Percentiles rank a stretch among this genome's conserved stretches.
These are phyloP conservation scores for Aspergillus sp. DNA, from an alignment of 2,329 filamentous ascomycete genomes.

Conservation along the genomic window DNA sequence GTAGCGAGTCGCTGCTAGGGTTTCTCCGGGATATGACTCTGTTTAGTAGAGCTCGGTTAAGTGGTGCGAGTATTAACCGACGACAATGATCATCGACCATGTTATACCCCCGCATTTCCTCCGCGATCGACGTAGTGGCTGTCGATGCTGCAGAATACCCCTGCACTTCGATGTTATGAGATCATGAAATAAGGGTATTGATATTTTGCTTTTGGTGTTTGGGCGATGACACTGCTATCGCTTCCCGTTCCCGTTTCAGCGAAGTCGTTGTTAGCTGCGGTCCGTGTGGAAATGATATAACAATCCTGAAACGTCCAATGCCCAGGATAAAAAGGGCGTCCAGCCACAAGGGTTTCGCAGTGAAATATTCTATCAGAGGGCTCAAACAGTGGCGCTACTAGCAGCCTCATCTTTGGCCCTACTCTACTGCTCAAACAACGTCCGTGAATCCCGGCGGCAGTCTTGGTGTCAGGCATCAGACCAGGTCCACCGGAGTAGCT, in stretches of 20 bases:
- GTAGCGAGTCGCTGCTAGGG: neutral
- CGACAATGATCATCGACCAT: neutral
- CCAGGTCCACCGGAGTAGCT: slow-evolving; percentile 7
- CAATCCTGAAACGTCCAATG: neutral
- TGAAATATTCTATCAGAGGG: neutral
- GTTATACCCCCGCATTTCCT: slow-evolving; percentile 10
- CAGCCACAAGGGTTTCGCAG: neutral
- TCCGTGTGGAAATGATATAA: neutral
- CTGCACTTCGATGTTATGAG: neutral
- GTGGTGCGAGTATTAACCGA: slow-evolving; percentile 4
- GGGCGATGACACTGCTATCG: neutral
- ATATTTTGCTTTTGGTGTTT: neutral
- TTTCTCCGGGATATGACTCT: neutral
- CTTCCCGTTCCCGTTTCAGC: neutral
- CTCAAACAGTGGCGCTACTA: neutral
- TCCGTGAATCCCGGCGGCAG: neutral
- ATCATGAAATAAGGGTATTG: neutral
- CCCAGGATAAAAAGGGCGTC: neutral
- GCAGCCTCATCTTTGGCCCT: neutral
- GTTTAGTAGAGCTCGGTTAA: slow-evolving; percentile 6
- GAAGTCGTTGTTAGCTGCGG: neutral
- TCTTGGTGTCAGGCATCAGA: neutral
- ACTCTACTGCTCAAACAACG: neutral
- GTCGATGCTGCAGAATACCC: neutral
- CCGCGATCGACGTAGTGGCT: neutral